Conservation (phyloP, 2,329 filamentous ascomycete species). For the Truncatella angustata region DNA sequence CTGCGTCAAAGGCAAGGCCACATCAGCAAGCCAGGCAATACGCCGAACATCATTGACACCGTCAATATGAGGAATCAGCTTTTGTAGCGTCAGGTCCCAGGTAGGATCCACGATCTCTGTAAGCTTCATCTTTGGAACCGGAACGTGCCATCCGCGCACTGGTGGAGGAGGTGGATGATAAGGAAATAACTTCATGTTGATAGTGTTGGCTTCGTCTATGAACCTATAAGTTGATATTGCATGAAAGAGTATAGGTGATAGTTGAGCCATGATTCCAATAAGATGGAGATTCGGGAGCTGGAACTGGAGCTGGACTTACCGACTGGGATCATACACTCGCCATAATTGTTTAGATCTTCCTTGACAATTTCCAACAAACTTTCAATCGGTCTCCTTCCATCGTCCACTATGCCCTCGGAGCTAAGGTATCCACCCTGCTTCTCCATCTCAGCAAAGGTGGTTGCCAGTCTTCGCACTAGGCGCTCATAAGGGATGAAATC, state of each 20-base stretch:
- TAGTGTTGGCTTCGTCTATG: slow-evolving; percentile 83
- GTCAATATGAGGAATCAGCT: slow-evolving; percentile 83
- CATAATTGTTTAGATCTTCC: slow-evolving; percentile 93
- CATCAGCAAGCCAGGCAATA: slow-evolving; percentile 81
- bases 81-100: slow-evolving; percentile 74
- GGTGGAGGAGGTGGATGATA: slow-evolving; percentile 73
- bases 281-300: too few relatives aligned
- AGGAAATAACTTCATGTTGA: slow-evolving; percentile 95
- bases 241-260: too few relatives aligned
- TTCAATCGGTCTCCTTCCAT: slow-evolving; percentile 70
- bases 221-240: slow-evolving; percentile 16
- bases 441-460: slow-evolving; percentile 85
- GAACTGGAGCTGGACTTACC: too few relatives aligned
- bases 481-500: slow-evolving; percentile 80
- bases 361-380: slow-evolving; percentile 77
- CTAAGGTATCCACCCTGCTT: slow-evolving; percentile 85
- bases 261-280: too few relatives aligned
- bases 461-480: slow-evolving; percentile 81
- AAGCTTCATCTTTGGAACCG: slow-evolving; percentile 69
- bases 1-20: slow-evolving; percentile 81
- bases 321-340: slow-evolving; percentile 97
- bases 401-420: slow-evolving; percentile 29
- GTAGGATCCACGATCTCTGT: slow-evolving; percentile 62
- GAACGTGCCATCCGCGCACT: slow-evolving; percentile 87
- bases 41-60: slow-evolving; percentile 86